Evolutionary conservation across 495 filamentous ascomycete genomes (phyloP), one percentile per base, ranked within the genome.

Genomic region (Penicillium coprophilum): DNA sequence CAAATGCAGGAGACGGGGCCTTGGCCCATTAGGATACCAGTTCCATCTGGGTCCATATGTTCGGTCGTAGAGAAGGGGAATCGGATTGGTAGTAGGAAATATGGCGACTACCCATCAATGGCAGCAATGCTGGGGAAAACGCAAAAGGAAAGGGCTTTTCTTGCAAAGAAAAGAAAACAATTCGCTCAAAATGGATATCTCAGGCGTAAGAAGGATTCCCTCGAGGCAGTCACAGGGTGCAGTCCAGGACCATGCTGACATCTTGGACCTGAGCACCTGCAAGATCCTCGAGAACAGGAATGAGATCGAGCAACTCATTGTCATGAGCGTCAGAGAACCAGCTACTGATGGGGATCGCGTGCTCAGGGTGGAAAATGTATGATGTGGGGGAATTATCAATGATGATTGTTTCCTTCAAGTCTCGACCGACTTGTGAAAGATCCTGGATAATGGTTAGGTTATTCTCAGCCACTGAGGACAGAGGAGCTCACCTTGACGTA

Each of bases 241-340:
- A 92, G 80, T 99, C 94, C 60, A 97, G 86, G 65, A 99, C 94
- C 63, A 97, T 78, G 79, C 93, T 97, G 73, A 99, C 95, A 76
- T 99, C 94, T 75, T 86, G 82, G 53, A 97, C 95, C 66, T 91
- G 88, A 34, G 82, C 63, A 58, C 87, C 85, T 52, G 94, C 93
- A 61, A 99, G 83, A 76, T 99, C 94, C 80, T 97, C 95, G 62
- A 99, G 90, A 61, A 99, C 94, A 20, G 94, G 94, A 68, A 99
- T 99, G 58, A 99, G 80, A 69, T 99, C 94, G 64, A 99, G 81
- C 56, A 99, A 83, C 80, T 99, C 94, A 73, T 99, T 99, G 78
- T 99, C 94, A 74, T 99, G 94, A 54, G 95, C 94, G 77, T 99
- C 94, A 65, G 92, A 97, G 79, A 99, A 99, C 94, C 94, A 99